These are phyloP conservation scores for Cyphellophora europaea DNA, from an alignment of 2,329 filamentous ascomycete species.

Conservation along the genomic window DNA sequence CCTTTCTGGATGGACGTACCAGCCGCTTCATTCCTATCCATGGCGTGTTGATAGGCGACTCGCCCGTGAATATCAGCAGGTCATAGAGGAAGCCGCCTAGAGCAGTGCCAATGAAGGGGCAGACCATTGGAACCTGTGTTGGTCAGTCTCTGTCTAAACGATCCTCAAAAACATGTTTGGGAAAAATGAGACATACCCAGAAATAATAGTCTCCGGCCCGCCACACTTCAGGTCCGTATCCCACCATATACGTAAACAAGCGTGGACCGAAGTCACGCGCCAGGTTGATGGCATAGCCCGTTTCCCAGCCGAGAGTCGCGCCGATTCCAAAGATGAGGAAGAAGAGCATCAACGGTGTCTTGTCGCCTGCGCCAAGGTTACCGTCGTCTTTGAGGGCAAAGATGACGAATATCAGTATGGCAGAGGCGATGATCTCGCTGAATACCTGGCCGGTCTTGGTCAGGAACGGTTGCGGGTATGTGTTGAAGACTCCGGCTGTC, in stretches of 20 bases:
- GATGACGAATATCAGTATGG: slow-evolving; percentile 56
- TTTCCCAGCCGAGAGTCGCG: slow-evolving; percentile 59
- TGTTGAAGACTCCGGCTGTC: slow-evolving; percentile 57
- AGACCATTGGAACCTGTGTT: slow-evolving; percentile 54
- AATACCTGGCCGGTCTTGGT: slow-evolving; percentile 54
- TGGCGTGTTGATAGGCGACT: slow-evolving; percentile 55
- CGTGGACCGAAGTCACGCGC: slow-evolving; percentile 58
- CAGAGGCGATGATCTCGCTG: slow-evolving; percentile 53
- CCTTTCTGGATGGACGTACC: slow-evolving; percentile 16
- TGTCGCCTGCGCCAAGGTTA: slow-evolving; percentile 45
- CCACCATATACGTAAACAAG: slow-evolving; percentile 51
- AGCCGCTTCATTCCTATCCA: slow-evolving; percentile 48
- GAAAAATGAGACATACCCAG: slow-evolving; percentile 37
- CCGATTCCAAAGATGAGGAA: slow-evolving; percentile 62
- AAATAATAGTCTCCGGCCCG: slow-evolving; percentile 51
- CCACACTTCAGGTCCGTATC: slow-evolving; percentile 54
- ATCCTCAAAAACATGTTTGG: slow-evolving; percentile 2
- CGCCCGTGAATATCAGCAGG: slow-evolving; percentile 52
- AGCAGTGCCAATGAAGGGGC: slow-evolving; percentile 50
- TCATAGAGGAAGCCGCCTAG: slow-evolving; percentile 56
- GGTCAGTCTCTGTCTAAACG: not conserved
- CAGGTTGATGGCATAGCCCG: slow-evolving; percentile 59
- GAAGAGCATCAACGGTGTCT: slow-evolving; percentile 50
- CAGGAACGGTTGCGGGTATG: slow-evolving; percentile 55
- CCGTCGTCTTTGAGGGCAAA: slow-evolving; percentile 48